Evolutionary conservation across 1,284 basidiomycete genomes (phyloP).

Genomic region (Leccinum fallax): DNA sequence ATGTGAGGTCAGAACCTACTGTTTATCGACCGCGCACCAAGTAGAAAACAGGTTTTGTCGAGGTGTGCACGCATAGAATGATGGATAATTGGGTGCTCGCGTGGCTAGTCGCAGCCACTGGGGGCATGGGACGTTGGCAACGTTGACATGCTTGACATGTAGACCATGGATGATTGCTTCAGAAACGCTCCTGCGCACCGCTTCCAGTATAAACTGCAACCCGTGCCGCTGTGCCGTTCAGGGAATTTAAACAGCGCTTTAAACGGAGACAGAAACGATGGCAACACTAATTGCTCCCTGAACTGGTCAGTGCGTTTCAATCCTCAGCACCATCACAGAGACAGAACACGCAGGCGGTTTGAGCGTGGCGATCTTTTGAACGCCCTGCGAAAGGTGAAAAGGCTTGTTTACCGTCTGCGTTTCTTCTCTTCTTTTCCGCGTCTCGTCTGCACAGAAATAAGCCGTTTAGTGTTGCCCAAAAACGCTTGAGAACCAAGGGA

Average conservation of each 20-base stretch:
- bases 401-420: constrained; percentile 40
- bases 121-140: constrained; percentile 1
- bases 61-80: constrained; percentile 2
- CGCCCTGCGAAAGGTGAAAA: constrained; percentile 42
- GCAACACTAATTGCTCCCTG: constrained; percentile 28
- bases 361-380: constrained; percentile 38
- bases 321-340: constrained; percentile 44
- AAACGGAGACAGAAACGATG: constrained; percentile 31
- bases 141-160: constrained; percentile 4
- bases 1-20: constrained; percentile 12
- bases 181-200: constrained; percentile 28
- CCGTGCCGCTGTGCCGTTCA: constrained; percentile 33
- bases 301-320: constrained; percentile 40
- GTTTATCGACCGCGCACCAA: background rate
- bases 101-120: constrained; percentile 3
- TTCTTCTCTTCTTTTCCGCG: constrained; percentile 41
- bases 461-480: constrained; percentile 53
- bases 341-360: constrained; percentile 44
- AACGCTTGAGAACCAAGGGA: constrained; percentile 49
- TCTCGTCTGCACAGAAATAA: constrained; percentile 52
- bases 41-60: background rate
- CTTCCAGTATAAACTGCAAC: constrained; percentile 15
- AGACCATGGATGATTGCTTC: constrained; percentile 29
- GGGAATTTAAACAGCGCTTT: constrained; percentile 25
- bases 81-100: background rate